Base-by-base conservation (phyloP, 768 basidiomycete species). In the Mycena capillaripes region DNA sequence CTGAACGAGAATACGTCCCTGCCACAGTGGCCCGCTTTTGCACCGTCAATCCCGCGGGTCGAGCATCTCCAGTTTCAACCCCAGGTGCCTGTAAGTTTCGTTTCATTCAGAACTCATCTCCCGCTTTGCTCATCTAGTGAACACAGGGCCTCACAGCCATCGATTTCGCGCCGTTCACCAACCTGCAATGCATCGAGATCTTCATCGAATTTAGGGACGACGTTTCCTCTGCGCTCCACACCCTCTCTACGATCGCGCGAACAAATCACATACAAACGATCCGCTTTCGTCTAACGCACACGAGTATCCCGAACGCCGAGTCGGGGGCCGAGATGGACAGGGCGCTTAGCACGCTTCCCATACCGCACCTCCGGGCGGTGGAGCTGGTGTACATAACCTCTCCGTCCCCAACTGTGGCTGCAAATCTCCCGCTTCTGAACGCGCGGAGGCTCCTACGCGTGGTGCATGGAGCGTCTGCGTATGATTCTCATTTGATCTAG, bases 31-130 rank as follows among this genome's bases (percentile, higher is more conserved):
- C 3, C 36, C 25, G 69, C 44, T 8, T 64, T 70, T 12, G 55
- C 69, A 1, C 27, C 69, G 11, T 29, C 34, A 2, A 64, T 70
- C 12, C 34, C 69, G 4, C 23, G 44, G 1, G n/a, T 70, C 34
- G 61, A 70, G 12, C 36, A 70, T 30, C 69, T 70, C 21, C 69
- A 70, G 30, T 70, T 70, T 14, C 66, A 68, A 16, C 46, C 62
- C 8, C 69, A 48, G 25, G 10, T 44, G 1, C 21, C 25, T 17
- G 62, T 58, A n/a, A 10, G 56, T 57, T 16, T 21, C 29, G 4
- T 46, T 50, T n/a, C 38, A 36, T 10, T 21, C 42, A 11, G 11
- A 2, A 5, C 52, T 27, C 16, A 21, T 10, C 3, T 21, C 25
- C 14, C 3, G 6, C n/a, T 40, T 3, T 6, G 2, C 14, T 50